Conservation (phyloP, 2,329 filamentous ascomycete genomes). For the Alternaria consortialis region DNA sequence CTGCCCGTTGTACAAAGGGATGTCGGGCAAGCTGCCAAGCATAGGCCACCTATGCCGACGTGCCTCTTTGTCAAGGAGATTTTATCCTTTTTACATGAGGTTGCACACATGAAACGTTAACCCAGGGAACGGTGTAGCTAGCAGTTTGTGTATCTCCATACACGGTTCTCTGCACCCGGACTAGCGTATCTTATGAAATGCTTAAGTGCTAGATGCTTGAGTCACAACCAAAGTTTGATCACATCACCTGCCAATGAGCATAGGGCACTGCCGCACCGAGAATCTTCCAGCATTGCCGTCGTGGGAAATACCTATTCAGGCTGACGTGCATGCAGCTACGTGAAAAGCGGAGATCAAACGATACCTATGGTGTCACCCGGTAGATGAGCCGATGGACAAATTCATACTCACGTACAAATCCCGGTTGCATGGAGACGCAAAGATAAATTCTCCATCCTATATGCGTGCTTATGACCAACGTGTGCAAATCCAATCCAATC, state of each 20-base stretch:
- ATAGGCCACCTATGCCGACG: not conserved
- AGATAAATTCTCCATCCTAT: not conserved
- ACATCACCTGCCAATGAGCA: constrained; percentile 4
- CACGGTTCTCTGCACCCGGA: not conserved
- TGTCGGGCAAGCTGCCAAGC: not conserved
- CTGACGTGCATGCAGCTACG: not conserved
- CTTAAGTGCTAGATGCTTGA: not conserved
- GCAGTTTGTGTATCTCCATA: not conserved
- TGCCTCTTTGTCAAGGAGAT: not conserved
- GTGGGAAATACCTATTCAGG: not conserved
- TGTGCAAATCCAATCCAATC: constrained; percentile 8
- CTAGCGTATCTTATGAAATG: not conserved
- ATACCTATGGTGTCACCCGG: not conserved
- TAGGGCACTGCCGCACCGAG: not conserved
- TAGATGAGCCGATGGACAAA: not conserved
- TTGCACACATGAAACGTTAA: not conserved
- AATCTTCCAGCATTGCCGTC: not conserved
- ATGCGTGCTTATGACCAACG: constrained; percentile 3
- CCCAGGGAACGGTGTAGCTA: not conserved
- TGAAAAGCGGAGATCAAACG: not conserved
- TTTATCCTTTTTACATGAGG: not conserved
- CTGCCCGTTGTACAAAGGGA: not conserved
- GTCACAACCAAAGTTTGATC: constrained; percentile 1
- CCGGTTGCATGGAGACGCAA: constrained; percentile 3
- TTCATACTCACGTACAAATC: not conserved